A percentile compares a stretch with the other conserved stretches of the same genome.
These are phyloP conservation scores for Hypoxylon sp. DNA, from an alignment of 2,329 filamentous ascomycete genomes.

Conservation along the genomic window DNA sequence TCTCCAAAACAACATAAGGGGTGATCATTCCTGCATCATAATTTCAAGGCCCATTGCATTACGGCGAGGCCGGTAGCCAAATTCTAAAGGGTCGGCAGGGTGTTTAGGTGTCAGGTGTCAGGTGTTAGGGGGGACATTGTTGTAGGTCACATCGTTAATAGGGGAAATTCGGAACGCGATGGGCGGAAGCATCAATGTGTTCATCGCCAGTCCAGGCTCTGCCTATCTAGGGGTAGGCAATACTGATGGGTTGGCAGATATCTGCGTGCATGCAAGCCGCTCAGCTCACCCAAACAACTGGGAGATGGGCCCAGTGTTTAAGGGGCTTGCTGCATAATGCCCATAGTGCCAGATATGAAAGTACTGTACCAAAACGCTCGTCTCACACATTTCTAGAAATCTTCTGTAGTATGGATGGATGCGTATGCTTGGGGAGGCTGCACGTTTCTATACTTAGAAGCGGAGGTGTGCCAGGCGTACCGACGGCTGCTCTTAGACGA, in stretches of 20 bases:
- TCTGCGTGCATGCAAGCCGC: conserved; percentile 15
- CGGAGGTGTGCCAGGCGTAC: neutral
- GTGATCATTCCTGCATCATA: neutral
- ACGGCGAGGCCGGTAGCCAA: conserved; percentile 14
- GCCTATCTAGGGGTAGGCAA: neutral
- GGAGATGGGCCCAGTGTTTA: conserved; percentile 16
- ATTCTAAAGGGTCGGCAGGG: conserved; percentile 33
- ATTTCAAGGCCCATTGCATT: neutral
- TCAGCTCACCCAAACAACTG: conserved; percentile 18
- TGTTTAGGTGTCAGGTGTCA: conserved; percentile 25
- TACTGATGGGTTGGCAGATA: conserved; percentile 23
- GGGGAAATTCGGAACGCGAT: conserved; percentile 10
- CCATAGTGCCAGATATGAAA: neutral
- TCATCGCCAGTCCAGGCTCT: neutral
- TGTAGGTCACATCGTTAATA: conserved; percentile 7
- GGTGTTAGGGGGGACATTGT: conserved; percentile 3
- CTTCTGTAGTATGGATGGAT: conserved; percentile 36
- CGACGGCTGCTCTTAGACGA: conserved; percentile 13
- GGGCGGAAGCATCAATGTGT: neutral
- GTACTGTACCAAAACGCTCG: neutral
- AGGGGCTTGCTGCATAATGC: neutral
- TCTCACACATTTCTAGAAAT: conserved; percentile 35
- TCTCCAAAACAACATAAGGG: conserved; percentile 10
- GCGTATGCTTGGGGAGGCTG: conserved; percentile 17
- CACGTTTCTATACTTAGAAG: conserved; percentile 35